Base-by-base conservation (phyloP, 2,329 filamentous ascomycete species). In the Chrysoporthe cubensis region DNA sequence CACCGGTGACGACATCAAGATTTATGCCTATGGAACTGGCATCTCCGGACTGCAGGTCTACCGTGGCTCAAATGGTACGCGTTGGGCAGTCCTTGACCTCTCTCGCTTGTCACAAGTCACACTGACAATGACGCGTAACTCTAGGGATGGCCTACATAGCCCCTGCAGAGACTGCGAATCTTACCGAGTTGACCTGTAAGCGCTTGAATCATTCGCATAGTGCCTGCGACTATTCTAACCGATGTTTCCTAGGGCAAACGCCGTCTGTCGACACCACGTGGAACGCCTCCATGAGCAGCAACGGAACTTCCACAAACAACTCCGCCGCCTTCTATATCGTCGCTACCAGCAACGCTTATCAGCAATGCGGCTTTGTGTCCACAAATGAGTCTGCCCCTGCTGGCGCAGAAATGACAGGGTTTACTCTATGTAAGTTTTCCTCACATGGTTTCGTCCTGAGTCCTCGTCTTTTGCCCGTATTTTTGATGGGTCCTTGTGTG, bases 1-100 rank as follows among this genome's bases (percentile, higher is more conserved):
- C n/a, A 46, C 60, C 18, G 32, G 37, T 26, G 7, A 7, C 16
- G 61, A 63, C n/a, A 54, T 65, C 21, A 63, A 63, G 6, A 3
- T 69, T 16, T 69, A 69, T 42, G 67, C 64, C 14, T 69, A 69
- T 34, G 67, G 67, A 37, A 63, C 34, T 21, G 67, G 67, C 40
- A 69, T 69, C 21, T 62, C 67, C 13, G 67, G 67, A 4, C 42
- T 69, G 7, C 42, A 62, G 37, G 32, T 69, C 8, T 66, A 32
- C 37, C 58, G 50, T 9, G 67, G 64, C 14, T 13, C 16, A 1
- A 16, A 69, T 37, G 67, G 67, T 69, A 54, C 18, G 67, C 52
- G 1, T 34, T 8, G 2, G 8, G 13, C 11, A 57, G 40, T 7
- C 11, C 2, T n/a, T 9, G 11, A 13, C 4, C 16, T 57, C n/a